Evolutionary conservation across 306 rosid species (phyloP).

Genomic region (Sicyos edulis): DNA sequence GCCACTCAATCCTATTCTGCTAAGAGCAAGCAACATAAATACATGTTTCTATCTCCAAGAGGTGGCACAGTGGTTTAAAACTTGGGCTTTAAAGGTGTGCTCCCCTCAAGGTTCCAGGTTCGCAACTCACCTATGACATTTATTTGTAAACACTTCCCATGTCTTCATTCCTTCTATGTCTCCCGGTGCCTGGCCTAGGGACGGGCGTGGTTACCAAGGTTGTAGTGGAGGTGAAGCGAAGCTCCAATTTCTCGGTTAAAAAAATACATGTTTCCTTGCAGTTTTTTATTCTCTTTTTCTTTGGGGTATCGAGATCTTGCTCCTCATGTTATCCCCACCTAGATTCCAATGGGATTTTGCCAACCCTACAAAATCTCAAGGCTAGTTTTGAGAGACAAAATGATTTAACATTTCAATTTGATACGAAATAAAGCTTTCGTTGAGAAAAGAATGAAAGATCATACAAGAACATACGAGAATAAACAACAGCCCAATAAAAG

Average conservation of each 20-base stretch:
- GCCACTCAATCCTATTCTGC: background rate
- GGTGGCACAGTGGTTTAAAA: no score
- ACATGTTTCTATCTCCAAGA: no score
- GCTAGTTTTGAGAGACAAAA: background rate
- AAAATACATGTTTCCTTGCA: background rate
- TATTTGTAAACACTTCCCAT: no score
- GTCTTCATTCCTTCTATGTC: no score
- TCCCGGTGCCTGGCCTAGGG: no score
- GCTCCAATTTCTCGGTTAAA: no score
- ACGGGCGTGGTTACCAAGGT: no score
- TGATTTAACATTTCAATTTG: background rate
- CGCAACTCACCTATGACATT: no score
- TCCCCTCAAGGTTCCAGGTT: no score
- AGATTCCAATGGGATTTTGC: background rate
- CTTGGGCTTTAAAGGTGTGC: no score
- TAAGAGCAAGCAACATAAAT: background rate
- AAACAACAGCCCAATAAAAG: background rate
- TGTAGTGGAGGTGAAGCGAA: no score
- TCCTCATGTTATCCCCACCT: background rate
- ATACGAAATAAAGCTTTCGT: background rate
- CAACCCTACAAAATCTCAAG: background rate
- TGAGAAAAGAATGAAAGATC: background rate
- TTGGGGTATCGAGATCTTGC: background rate
- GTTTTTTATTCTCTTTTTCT: background rate
- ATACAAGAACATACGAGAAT: background rate